Base-by-base conservation (phyloP, 2,329 filamentous ascomycete species). In the Cladophialophora carrionii region DNA sequence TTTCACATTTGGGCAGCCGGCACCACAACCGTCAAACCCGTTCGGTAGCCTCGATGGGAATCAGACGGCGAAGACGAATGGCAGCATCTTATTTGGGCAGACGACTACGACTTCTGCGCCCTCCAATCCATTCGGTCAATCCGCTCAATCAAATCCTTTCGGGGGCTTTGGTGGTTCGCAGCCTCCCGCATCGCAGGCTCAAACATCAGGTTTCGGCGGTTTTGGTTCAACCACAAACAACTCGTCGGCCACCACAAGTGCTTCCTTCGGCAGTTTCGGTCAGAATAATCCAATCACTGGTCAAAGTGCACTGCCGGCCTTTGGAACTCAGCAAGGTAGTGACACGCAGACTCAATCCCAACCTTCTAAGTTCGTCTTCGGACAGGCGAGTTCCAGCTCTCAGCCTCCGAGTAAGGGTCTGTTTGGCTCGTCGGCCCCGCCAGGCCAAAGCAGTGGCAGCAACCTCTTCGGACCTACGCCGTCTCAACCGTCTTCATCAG, bases 1-100 rank as follows among this genome's bases (percentile, higher is more conserved):
- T 32, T 71, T 70, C 52, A 66, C 59, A n/a, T 71, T 71, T 63
- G 66, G 65, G 22, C 66, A 70, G 34, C 37, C 66, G 22, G 22
- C 63, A 29, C 60, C 65, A 55, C 63, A 64, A 31, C 61, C 56
- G 34, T 32, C 66, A 20, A 58, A 56, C 34, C 63, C 61, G 41
- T 41, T 57, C 10, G 57, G 64, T 41, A 52, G 10, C 48, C 64
- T 67, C 54, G 67, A 64, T 22, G 55, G 34, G 29, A 62, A n/a
- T 22, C 60, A 66, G 37, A 54, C 34, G 55, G 52, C 46, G 46
- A 62, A 53, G 24, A 60, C 57, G 31, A 64, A 64, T 51, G 62
- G 64, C 14, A 59, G 24, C 24, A 54, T 60, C 26, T 55, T 69
- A 7, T 68, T 66, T 62, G 66, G 62, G 22, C 55, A 59, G 22